Evolutionary conservation across 1,284 basidiomycete species (phyloP).

Genomic region (Malassezia dermatis): DNA sequence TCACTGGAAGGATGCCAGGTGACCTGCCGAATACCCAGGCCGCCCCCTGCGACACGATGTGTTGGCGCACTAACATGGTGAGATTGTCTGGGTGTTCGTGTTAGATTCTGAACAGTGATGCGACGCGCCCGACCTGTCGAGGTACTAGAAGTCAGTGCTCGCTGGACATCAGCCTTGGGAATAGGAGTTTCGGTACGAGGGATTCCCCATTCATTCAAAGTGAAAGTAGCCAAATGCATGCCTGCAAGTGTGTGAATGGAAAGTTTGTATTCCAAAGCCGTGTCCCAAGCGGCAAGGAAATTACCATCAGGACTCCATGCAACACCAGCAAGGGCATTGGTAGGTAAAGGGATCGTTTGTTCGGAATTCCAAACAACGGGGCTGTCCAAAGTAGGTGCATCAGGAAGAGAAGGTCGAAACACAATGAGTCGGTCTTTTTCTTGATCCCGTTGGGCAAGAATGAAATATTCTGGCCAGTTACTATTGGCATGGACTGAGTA

Average conservation of each 20-base stretch:
- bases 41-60: conserved; percentile 22
- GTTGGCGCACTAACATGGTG: not conserved
- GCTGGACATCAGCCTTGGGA: not conserved
- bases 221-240: not conserved
- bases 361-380: conserved; percentile 1
- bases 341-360: conserved; percentile 5
- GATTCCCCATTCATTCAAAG: not conserved
- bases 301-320: conserved; percentile 16
- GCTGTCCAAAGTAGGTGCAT: not conserved
- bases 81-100: not conserved
- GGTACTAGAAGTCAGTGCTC: not conserved
- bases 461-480: not conserved
- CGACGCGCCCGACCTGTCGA: conserved; percentile 2
- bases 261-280: conserved; percentile 7
- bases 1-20: conserved; percentile 42
- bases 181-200: not conserved
- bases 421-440: not conserved
- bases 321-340: not conserved
- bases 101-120: not conserved
- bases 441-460: conserved; percentile 1
- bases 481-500: conserved; percentile 1
- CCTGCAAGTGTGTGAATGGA: conserved; percentile 4
- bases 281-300: conserved; percentile 7
- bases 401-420: not conserved
- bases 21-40: conserved; percentile 41